Base-by-base conservation (phyloP, 345 rosid genomes). In the Syzygium jambos region DNA sequence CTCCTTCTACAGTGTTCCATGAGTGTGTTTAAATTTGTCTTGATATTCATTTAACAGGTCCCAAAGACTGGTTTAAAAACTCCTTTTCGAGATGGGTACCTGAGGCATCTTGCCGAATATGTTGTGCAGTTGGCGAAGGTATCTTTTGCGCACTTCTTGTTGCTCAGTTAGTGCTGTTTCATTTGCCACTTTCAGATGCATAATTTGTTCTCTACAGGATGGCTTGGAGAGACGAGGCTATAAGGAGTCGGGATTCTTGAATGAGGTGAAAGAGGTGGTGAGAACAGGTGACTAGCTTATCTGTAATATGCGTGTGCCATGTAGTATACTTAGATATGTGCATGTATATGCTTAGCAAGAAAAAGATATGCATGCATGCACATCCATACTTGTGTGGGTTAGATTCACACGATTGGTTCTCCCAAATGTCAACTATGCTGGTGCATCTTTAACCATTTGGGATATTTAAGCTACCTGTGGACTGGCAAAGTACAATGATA, bases 191-290 rank as follows among this genome's bases (percentile, higher is more conserved):
- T 63, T 78, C 52, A 51, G 7, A 27, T 61, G 34, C 11, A 38
- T 54, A 19, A 27, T 85, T 52, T 49, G 85, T 84, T 87, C 85
- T 82, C 85, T 91, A 89, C 92, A 96, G 99, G 99, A 94, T 88
- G 99, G 99, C 87, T 89, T 98, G 90, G 98, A 98, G 92, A 95
- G 98, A 51, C 92, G 99, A 91, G 99, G 99, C 65, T 98, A 87
- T 89, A 98, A 98, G 93, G 99, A 98, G 93, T 87, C 93, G 2
- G 96, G 97, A 16, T 96, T 98, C 95, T 91, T 98, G 91, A 96
- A 98, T 86, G 98, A 87, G 86, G 95, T 98, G 43, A 85, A 91
- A 65, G 97, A 96, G 88, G 97, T 98, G 89, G 99, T 95, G 88
- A 91, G 95, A 88, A 96, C 99, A 93, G 99, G 99, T 98, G 90